Evolutionary conservation across 169 alveolate genomes (phyloP).

Genomic region (Babesia gibsoni): DNA sequence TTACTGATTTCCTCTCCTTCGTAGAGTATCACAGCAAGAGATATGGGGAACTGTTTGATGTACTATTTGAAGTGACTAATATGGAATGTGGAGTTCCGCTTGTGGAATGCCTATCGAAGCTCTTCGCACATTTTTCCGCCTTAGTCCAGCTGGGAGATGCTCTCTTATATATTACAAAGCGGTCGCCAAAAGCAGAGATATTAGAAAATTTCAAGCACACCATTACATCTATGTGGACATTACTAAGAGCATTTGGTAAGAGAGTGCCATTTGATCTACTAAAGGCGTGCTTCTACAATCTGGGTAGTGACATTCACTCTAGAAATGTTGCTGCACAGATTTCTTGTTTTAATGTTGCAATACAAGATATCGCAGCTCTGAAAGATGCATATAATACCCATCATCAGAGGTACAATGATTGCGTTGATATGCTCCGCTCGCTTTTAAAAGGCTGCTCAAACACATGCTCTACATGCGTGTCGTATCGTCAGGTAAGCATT

Average conservation of each 20-base stretch:
- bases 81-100: background rate
- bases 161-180: constrained; percentile 28
- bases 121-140: constrained; percentile 1
- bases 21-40: background rate
- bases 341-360: constrained; percentile 12
- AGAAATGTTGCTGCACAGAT: constrained; percentile 43
- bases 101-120: constrained; percentile 17
- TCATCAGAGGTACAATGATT: background rate
- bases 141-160: constrained; percentile 32
- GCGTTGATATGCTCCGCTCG: constrained; percentile 4
- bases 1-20: background rate
- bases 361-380: background rate
- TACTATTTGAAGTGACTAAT: background rate
- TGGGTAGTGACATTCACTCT: constrained; percentile 47
- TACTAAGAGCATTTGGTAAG: background rate
- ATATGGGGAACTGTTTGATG: background rate
- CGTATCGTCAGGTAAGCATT: background rate
- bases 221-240: constrained; percentile 4
- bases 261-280: constrained; percentile 22
- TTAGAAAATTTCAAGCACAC: background rate
- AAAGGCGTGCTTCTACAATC: constrained; percentile 42
- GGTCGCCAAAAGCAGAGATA: constrained; percentile 37
- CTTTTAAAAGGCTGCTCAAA: background rate
- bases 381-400: background rate
- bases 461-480: background rate